A percentile compares a stretch with the other conserved stretches of the same genome.
Conservation (phyloP, 140 eudicot species). For the Stevia rebaudiana region DNA sequence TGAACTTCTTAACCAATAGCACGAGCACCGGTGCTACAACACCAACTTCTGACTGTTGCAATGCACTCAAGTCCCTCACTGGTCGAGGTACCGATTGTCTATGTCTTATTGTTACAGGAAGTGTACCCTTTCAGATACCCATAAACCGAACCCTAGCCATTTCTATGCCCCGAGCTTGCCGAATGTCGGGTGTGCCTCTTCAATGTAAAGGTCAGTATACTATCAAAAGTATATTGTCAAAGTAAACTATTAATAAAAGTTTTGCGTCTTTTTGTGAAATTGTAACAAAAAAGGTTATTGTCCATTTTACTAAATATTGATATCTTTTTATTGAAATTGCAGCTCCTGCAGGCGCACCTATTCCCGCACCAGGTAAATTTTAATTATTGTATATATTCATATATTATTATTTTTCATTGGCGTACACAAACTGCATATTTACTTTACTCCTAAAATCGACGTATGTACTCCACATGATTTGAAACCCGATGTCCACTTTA, state of each 20-base stretch:
- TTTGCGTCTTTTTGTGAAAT: background rate
- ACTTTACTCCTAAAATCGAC: too few relatives aligned
- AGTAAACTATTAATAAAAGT: too few relatives aligned
- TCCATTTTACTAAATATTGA: background rate
- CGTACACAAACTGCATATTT: too few relatives aligned
- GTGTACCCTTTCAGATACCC: conserved; percentile 55
- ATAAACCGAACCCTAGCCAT: conserved; percentile 59
- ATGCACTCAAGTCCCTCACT: conserved; percentile 46
- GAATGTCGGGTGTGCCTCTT: conserved; percentile 68
- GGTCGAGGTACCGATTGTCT: conserved; percentile 54
- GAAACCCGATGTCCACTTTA: too few relatives aligned
- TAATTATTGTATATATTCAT: background rate
- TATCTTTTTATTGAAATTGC: conserved; percentile 13
- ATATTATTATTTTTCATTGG: too few relatives aligned
- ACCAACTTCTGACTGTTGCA: conserved; percentile 68
- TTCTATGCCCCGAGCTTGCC: conserved; percentile 80
- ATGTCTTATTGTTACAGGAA: conserved; percentile 59
- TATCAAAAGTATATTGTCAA: too few relatives aligned
- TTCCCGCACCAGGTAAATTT: conserved; percentile 65
- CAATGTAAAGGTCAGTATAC: conserved; percentile 78
- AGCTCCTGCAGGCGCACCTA: conserved; percentile 55
- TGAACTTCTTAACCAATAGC: conserved; percentile 51
- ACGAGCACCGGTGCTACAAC: conserved; percentile 29
- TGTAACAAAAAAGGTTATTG: background rate
- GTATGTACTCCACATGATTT: too few relatives aligned